Evolutionary conservation across 1,139 yeast genomes (phyloP), one percentile per base, ranked within the genome.

Genomic region (Barnettozyma hawaiiensis): DNA sequence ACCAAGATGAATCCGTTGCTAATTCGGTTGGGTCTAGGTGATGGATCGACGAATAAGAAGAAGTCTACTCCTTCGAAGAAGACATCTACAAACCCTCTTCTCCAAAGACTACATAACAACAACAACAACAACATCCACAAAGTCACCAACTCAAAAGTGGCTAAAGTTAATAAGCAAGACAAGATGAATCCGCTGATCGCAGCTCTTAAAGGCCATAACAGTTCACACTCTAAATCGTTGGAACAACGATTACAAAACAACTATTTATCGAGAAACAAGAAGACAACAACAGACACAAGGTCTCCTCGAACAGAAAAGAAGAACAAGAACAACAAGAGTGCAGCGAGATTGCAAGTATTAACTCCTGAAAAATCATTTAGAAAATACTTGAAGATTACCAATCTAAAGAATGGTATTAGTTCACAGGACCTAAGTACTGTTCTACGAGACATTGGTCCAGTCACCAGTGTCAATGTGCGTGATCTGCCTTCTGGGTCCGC

Each of bases 401-500:
- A 56, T 37, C 36, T 56, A 3, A 54, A 46, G 24, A 43, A 48
- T 27, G 60, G 58, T 3, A 56, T 58, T 0, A 36, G 49, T 4
- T 36, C 47, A 1, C 41, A 24, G 3, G 58, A 55, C 20, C 27
- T 56, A 14, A 36, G n/a, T 19, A 21, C 31, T 2, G 54, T 48
- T 1, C 34, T 55, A 2, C 21, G 42, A 3, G 12, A 33, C 8
- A 29, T 48, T 20, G 57, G 55, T 2, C 23, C 15, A 1, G 31
- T 46, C 7, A 26, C 37, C 12, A 40, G 40, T 2, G 33, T 52
- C 7, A 46, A 41, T 33, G 47, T 52, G 2, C 43, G 31, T 16
- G 59, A 56, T 35, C 24, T 56, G 3, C 49, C 52, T 3, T 49
- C 56, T 1, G 60, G 60, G 1, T 54, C 59, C 1, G 39, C 56